Base-by-base conservation (phyloP, 75 land plant genomes). In the Sequoia sempervirens region DNA sequence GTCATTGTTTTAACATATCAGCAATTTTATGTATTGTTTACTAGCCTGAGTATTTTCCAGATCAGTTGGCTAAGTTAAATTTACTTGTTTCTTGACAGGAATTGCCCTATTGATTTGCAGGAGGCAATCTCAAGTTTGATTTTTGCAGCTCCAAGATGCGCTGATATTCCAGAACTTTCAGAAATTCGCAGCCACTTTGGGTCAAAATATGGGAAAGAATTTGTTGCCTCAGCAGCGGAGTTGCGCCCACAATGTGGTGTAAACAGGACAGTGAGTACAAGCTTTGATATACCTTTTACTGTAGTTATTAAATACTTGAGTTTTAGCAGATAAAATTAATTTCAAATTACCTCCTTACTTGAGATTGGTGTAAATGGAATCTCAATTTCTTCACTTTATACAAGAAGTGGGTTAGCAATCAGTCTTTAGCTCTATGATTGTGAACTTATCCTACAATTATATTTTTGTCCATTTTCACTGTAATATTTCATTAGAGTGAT, bases 121-220 rank as follows among this genome's bases (percentile, higher is more conserved):
- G 99, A 97, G 88, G 98, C 99, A 87, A 91, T 97, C 82, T 23
- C 95, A 5, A 97, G 96, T 87, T 82, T 97, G 61, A 88, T 94
- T 76, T 97, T 97, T 90, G 98, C 98, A 84, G 88, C 98, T 68
- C 96, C 96, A 70, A 89, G 99, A 84, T 97, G 99, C 90, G 88
- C 93, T 58, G 99, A 97, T 70, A 52, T 97, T 61, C 91, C 91
- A 37, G 99, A 97, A 85, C 88, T 97, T 52, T 28, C 74, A 83
- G 91, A 97, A 81, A 86, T 95, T 52, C 88, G 90, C 81, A 91
- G 88, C 50, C 93, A 91, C 78, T 94, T 97, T 85, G 87, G 89
- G 64, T 80, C 90, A 26, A 97, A 97, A 75, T 97, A 97, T 90
- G 99, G 99, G 36, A 97, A 97, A 88, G 99, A 97, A 26, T 97